These are phyloP conservation scores for Macrophomina pseudophaseolina DNA, from an alignment of 2,329 filamentous ascomycete species.

Conservation along the genomic window DNA sequence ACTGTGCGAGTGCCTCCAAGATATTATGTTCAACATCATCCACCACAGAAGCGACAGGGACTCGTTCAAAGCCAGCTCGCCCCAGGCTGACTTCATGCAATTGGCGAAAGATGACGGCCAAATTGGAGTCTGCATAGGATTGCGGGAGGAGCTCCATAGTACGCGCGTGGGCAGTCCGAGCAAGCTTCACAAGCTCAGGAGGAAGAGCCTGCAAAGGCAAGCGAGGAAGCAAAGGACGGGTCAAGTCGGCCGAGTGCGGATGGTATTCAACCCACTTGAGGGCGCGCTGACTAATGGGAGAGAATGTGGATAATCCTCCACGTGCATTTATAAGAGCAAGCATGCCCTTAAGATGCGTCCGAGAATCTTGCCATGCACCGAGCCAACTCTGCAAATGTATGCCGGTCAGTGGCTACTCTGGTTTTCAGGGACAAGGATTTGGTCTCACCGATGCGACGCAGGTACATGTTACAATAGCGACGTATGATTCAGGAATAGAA, in stretches of 20 bases:
- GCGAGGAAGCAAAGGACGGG: background rate
- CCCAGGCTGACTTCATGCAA: constrained; percentile 1
- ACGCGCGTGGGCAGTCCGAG: background rate
- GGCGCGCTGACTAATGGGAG: background rate
- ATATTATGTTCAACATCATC: background rate
- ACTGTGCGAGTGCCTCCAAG: background rate
- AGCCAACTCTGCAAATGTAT: background rate
- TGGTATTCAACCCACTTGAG: constrained; percentile 3
- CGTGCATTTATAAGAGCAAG: constrained; percentile 1
- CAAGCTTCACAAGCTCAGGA: background rate
- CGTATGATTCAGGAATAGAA: background rate
- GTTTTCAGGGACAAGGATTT: background rate
- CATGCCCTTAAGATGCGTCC: background rate
- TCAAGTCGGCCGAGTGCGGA: background rate
- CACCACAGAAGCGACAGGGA: background rate
- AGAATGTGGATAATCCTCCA: background rate
- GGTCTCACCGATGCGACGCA: background rate
- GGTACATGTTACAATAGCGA: background rate
- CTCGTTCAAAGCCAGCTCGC: background rate
- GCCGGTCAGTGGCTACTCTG: background rate
- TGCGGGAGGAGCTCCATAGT: background rate
- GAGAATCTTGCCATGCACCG: background rate
- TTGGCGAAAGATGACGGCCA: background rate
- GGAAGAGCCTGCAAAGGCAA: background rate
- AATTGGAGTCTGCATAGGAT: background rate